Conservation (phyloP, 257 asterid genomes). For the Solanum pimpinellifolium region DNA sequence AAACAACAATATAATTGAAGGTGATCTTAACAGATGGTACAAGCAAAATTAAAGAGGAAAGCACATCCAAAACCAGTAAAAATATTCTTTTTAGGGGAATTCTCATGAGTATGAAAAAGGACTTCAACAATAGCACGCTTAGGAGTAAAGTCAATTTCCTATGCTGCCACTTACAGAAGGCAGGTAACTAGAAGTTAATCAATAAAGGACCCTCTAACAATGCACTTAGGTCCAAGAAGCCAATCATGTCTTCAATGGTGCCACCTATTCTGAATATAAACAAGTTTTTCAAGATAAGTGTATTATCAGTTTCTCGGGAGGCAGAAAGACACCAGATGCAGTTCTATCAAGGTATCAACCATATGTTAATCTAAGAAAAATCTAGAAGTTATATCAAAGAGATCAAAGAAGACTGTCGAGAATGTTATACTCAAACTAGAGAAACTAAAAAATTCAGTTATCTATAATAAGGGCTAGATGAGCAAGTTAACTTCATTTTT, state of each 20-base stretch:
- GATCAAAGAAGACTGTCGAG: background rate
- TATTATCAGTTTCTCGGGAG: background rate
- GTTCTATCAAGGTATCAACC: background rate
- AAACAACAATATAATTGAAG: background rate
- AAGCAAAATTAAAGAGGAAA: background rate
- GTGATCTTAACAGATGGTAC: background rate
- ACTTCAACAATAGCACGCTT: background rate
- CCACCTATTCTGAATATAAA: background rate
- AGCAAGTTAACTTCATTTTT: background rate
- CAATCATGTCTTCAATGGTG: background rate
- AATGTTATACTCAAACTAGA: background rate
- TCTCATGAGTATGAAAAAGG: background rate
- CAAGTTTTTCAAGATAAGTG: background rate
- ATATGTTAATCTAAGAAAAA: background rate
- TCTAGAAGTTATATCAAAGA: background rate
- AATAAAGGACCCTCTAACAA: background rate
- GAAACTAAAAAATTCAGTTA: background rate
- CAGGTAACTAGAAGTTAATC: background rate
- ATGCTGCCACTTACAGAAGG: background rate
- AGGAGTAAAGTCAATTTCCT: background rate
- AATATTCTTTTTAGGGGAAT: background rate
- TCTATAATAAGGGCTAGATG: background rate
- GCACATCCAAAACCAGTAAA: background rate
- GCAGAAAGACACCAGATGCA: background rate
- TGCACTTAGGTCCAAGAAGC: background rate